Evolutionary conservation across 2,329 filamentous ascomycete species (phyloP), one percentile per base, ranked within the genome.

Genomic region (Diaporthe citrichinensis): DNA sequence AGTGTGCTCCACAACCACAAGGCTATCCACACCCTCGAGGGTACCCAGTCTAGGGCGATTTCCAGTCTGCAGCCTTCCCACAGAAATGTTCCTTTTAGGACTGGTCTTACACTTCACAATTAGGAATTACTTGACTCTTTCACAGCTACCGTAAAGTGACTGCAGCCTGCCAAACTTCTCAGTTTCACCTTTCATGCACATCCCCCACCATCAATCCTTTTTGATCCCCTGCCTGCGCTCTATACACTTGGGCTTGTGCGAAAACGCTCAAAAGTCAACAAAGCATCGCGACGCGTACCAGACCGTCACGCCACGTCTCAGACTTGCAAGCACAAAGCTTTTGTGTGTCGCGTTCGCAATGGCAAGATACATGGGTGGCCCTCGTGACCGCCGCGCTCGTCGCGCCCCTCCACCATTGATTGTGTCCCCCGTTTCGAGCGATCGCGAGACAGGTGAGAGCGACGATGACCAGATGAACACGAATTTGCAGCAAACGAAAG

Each of bases 321-420:
- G 2, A 23, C n/a, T 23, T 3, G 23, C 14, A 31, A 23, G 10
- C 10, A 39, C 36, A 55, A 41, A 28, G 34, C n/a, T 4, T 31
- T 41, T 23, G 4, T 41, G 8, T 55, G 34, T 4, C n/a, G 25
- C 41, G 2, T 17, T 44, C 4, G 34, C 41, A 34, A 73, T 73
- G 71, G 71, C 71, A 44, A 65, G 71, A 31, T 73, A 73, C 49
- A 65, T 65, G 58, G 71, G 71, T 15, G 71, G 58, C 71, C 71
- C 71, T 44, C 71, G 71, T 28, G 59, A 46, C 2, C 20, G 17
- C 14, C 58, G 34, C 23, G 0, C 14, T 44, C 17, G 34, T n/a
- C 12, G 3, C 17, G 17, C 17, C 41, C 31, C 7, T 23, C 17
- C 5, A 7, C n/a, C 23, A 4, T 23, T 8, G 12, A 15, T 71